phyloP scores from a whole-genome alignment of 2,329 filamentous ascomycete species.

The Cordyceps fumosorosea region DNA sequence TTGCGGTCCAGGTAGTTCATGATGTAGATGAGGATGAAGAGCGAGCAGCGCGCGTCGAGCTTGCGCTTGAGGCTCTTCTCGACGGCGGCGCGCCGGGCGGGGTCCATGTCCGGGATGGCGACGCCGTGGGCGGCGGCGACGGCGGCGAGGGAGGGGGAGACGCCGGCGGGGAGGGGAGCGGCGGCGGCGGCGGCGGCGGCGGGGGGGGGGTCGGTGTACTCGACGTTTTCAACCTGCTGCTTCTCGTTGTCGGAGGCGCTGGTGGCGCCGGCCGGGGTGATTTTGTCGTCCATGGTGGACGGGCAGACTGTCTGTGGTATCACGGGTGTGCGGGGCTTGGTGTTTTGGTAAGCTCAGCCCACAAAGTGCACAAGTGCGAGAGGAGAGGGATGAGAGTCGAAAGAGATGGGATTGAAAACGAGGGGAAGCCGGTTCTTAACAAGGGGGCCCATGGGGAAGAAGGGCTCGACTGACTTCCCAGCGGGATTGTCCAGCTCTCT shows the following conservation, averaged over 20 bases:
- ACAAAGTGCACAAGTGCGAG: background rate
- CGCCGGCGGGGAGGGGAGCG: too few species aligned
- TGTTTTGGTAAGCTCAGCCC: background rate
- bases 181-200: background rate
- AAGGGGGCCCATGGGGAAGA: background rate
- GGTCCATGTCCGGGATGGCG: slow-evolving; percentile 22
- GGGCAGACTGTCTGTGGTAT: background rate
- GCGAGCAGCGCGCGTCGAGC: slow-evolving; percentile 60
- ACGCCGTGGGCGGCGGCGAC: slow-evolving; percentile 2
- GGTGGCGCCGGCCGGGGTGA: slow-evolving; percentile 1
- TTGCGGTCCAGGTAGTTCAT: slow-evolving; percentile 64
- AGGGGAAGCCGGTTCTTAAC: background rate
- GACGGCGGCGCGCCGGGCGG: slow-evolving; percentile 46
- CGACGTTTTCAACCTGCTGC: slow-evolving; percentile 9
- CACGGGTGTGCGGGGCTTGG: background rate
- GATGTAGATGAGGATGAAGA: slow-evolving; percentile 70
- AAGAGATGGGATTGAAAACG: background rate
- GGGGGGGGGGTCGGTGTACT: background rate
- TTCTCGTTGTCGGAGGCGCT: background rate
- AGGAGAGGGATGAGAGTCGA: background rate
- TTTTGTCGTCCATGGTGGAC: slow-evolving; percentile 11
- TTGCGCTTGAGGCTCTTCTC: slow-evolving; percentile 63
- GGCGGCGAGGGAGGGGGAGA: background rate
- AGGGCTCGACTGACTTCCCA: background rate
- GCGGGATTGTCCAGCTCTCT: too few species aligned